Percentiles rank a stretch among this genome's conserved stretches.
Evolutionary conservation across 2,329 filamentous ascomycete genomes (phyloP).

Genomic region (Fusarium sarcochroum): DNA sequence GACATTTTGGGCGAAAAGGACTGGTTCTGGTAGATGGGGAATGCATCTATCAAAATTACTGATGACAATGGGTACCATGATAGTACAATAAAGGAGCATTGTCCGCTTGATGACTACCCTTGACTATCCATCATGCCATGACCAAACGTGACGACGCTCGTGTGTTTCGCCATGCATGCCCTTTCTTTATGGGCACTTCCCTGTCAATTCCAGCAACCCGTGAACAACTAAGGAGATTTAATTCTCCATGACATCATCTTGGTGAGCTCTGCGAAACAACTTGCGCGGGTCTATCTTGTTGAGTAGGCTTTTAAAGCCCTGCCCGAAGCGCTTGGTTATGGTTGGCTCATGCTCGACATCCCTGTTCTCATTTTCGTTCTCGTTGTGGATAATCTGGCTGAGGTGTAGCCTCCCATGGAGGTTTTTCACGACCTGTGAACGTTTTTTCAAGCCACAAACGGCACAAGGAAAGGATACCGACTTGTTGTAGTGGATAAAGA

Average conservation of each 20-base stretch:
- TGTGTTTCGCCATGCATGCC: background rate
- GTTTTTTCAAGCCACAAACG: slow-evolving; percentile 18
- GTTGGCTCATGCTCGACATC: too few relatives aligned
- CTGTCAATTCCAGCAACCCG: background rate
- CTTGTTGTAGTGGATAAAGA: slow-evolving; percentile 57
- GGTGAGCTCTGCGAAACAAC: background rate
- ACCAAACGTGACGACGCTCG: slow-evolving; percentile 23
- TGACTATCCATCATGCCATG: slow-evolving; percentile 32
- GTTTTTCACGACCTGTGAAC: background rate
- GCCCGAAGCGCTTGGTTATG: background rate
- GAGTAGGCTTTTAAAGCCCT: background rate
- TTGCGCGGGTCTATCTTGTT: background rate
- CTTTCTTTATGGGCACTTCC: background rate
- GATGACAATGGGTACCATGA: slow-evolving; percentile 62
- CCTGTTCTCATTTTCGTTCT: too few relatives aligned
- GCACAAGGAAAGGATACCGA: slow-evolving; percentile 48
- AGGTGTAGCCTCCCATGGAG: too few relatives aligned
- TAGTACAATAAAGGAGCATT: slow-evolving; percentile 60
- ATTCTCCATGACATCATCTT: slow-evolving; percentile 1
- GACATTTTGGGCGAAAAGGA: slow-evolving; percentile 70
- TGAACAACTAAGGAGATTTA: background rate
- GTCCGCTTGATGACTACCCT: slow-evolving; percentile 53
- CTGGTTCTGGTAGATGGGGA: slow-evolving; percentile 67
- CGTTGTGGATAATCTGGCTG: too few relatives aligned
- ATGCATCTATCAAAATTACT: slow-evolving; percentile 61